These are phyloP conservation scores for Amorphotheca resinae DNA, from an alignment of 495 filamentous ascomycete species.

Conservation along the genomic window DNA sequence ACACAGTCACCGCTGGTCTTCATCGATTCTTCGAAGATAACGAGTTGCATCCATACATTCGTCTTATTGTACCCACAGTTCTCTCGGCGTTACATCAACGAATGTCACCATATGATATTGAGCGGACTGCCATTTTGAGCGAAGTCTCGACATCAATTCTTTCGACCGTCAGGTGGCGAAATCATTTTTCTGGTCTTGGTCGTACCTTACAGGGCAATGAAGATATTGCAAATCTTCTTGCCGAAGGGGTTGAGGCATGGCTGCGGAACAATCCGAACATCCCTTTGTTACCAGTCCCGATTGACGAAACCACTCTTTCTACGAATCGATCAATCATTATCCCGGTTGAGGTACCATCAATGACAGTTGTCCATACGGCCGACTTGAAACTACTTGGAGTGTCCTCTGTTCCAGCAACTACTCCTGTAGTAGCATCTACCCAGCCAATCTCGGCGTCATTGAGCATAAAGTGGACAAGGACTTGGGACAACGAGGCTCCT, in stretches of 20 bases:
- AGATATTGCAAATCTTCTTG: slow-evolving; percentile 21
- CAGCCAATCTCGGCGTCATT: slow-evolving; percentile 61
- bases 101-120: slow-evolving; percentile 47
- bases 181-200: slow-evolving; percentile 32
- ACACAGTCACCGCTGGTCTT: slow-evolving; percentile 29
- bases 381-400: slow-evolving; percentile 41
- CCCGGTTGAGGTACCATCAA: slow-evolving; percentile 73
- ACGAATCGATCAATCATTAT: slow-evolving; percentile 43
- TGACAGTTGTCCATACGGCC: slow-evolving; percentile 74
- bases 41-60: slow-evolving; percentile 30
- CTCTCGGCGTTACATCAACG: slow-evolving; percentile 36
- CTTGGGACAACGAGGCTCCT: slow-evolving; percentile 46
- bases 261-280: slow-evolving; percentile 26
- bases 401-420: slow-evolving; percentile 21
- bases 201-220: slow-evolving; percentile 13
- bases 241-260: slow-evolving; percentile 28
- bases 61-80: slow-evolving; percentile 36
- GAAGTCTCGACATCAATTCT: slow-evolving; percentile 28
- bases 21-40: slow-evolving; percentile 27
- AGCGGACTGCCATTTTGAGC: slow-evolving; percentile 39
- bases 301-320: slow-evolving; percentile 9
- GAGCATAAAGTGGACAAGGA: slow-evolving; percentile 60
- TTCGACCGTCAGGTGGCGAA: slow-evolving; percentile 25
- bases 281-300: slow-evolving; percentile 15
- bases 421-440: slow-evolving; percentile 42